Evolutionary conservation across 2,329 filamentous ascomycete species (phyloP).

Genomic region (Sarocladium strictum): DNA sequence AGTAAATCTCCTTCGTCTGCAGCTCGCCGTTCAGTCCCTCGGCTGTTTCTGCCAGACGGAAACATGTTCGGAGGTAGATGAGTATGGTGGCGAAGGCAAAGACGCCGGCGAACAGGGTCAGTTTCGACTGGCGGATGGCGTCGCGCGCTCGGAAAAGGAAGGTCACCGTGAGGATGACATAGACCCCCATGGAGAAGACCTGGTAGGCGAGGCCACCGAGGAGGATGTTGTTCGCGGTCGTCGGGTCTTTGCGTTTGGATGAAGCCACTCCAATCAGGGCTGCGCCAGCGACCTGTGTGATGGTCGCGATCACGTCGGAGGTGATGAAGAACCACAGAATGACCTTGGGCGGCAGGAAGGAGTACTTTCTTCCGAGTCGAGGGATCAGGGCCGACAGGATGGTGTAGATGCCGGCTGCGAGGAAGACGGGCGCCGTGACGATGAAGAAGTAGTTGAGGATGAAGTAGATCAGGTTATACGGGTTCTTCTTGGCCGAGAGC

Average conservation of each 20-base stretch:
- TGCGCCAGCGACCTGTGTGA: constrained; percentile 48
- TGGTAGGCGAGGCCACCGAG: constrained; percentile 50
- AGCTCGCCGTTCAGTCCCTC: constrained; percentile 40
- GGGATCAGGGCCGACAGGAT: constrained; percentile 44
- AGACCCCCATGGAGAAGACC: constrained; percentile 43
- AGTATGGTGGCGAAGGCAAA: constrained; percentile 39
- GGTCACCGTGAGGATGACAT: constrained; percentile 34
- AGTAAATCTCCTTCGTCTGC: constrained; percentile 44
- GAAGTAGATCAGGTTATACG: constrained; percentile 49
- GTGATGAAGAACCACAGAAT: constrained; percentile 50
- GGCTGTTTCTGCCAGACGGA: constrained; percentile 48
- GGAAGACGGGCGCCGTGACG: constrained; percentile 52
- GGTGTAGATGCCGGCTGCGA: constrained; percentile 51
- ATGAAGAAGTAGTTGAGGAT: constrained; percentile 57
- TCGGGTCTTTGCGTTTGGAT: constrained; percentile 42
- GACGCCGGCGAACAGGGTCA: constrained; percentile 33
- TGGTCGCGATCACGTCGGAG: constrained; percentile 46
- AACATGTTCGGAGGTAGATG: constrained; percentile 46
- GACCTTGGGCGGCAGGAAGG: constrained; percentile 37
- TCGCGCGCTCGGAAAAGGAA: constrained; percentile 34
- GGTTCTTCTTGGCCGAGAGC: constrained; percentile 42
- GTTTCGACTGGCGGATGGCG: constrained; percentile 21
- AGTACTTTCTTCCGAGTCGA: constrained; percentile 34
- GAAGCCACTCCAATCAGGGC: constrained; percentile 45
- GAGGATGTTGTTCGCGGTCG: constrained; percentile 47